Evolutionary conservation across 2,329 filamentous ascomycete genomes (phyloP).

Genomic region (Aplosporella prunicola): DNA sequence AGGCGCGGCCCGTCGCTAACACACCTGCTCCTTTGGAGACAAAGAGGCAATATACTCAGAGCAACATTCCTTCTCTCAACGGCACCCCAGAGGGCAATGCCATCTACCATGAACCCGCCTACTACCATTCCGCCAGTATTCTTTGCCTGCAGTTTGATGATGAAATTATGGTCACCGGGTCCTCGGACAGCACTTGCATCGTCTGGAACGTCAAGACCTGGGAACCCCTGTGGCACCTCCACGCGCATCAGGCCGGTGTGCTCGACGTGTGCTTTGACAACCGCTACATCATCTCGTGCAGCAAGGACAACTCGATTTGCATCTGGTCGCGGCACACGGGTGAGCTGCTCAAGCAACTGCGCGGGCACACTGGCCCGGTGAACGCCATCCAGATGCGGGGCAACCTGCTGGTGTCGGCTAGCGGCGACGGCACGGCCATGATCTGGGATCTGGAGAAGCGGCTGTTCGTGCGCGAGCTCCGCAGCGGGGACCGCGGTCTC

Average conservation of each 20-base stretch:
- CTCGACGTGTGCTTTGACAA: slow-evolving; percentile 90
- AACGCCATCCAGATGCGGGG: slow-evolving; percentile 94
- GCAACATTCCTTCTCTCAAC: slow-evolving; percentile 36
- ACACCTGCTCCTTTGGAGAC: slow-evolving; percentile 33
- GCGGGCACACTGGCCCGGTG: slow-evolving; percentile 82
- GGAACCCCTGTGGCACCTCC: slow-evolving; percentile 66
- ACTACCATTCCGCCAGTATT: slow-evolving; percentile 84
- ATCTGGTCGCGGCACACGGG: slow-evolving; percentile 86
- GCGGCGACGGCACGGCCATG: slow-evolving; percentile 85
- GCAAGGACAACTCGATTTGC: slow-evolving; percentile 88
- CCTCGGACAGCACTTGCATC: slow-evolving; percentile 84
- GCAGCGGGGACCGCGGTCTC: slow-evolving; percentile 81
- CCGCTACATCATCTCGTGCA: slow-evolving; percentile 90
- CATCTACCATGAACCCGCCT: slow-evolving; percentile 37
- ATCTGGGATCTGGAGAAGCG: slow-evolving; percentile 91
- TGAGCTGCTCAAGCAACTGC: slow-evolving; percentile 63
- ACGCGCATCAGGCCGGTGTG: slow-evolving; percentile 75
- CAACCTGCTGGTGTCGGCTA: slow-evolving; percentile 86
- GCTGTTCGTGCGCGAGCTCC: slow-evolving; percentile 80
- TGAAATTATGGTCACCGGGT: slow-evolving; percentile 86
- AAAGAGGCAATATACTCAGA: slow-evolving; percentile 32
- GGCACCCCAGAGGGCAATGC: slow-evolving; percentile 36
- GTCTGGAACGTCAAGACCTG: slow-evolving; percentile 81
- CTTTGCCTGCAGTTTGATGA: slow-evolving; percentile 93
- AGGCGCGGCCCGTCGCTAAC: slow-evolving; percentile 45